phyloP scores from a whole-genome alignment of 177 flowering plant species.

The Vitis hybrid region DNA sequence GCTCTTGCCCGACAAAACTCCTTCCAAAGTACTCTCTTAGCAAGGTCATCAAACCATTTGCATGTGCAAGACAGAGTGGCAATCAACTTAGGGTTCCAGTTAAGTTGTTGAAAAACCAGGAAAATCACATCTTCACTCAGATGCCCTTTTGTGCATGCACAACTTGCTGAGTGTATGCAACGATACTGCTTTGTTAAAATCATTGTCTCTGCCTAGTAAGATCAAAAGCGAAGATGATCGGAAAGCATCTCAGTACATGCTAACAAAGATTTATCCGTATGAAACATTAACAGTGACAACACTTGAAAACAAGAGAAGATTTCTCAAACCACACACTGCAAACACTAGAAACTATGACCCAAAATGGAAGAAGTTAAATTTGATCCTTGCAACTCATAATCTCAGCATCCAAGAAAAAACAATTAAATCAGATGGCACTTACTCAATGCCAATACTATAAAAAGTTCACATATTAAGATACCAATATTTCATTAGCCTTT shows the following conservation, averaged over 20 bases:
- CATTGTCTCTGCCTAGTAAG: slow-evolving; percentile 44
- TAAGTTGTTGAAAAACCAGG: slow-evolving; percentile 69
- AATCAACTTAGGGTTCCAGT: slow-evolving; percentile 93
- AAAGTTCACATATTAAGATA: too few species aligned
- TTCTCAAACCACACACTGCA: background rate
- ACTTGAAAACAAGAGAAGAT: background rate
- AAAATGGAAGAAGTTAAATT: too few species aligned
- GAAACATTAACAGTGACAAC: background rate
- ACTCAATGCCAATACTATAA: too few species aligned
- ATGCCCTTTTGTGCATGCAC: slow-evolving; percentile 87
- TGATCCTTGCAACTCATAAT: too few species aligned
- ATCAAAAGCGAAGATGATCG: slow-evolving; percentile 1
- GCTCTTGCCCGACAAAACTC: slow-evolving; percentile 90
- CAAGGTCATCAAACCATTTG: slow-evolving; percentile 99
- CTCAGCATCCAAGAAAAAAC: too few species aligned
- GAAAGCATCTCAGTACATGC: background rate
- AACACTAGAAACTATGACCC: too few species aligned
- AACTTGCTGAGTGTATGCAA: slow-evolving; percentile 84
- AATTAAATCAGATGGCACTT: too few species aligned
- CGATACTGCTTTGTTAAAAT: slow-evolving; percentile 75
- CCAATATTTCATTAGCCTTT: too few species aligned
- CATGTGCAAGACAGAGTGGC: slow-evolving; percentile 85
- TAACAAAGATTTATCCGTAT: background rate
- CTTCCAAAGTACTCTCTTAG: slow-evolving; percentile 91
- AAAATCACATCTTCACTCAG: slow-evolving; percentile 76